Base-by-base conservation (phyloP, 164 flowering plant species). In the Platanus orientalis region DNA sequence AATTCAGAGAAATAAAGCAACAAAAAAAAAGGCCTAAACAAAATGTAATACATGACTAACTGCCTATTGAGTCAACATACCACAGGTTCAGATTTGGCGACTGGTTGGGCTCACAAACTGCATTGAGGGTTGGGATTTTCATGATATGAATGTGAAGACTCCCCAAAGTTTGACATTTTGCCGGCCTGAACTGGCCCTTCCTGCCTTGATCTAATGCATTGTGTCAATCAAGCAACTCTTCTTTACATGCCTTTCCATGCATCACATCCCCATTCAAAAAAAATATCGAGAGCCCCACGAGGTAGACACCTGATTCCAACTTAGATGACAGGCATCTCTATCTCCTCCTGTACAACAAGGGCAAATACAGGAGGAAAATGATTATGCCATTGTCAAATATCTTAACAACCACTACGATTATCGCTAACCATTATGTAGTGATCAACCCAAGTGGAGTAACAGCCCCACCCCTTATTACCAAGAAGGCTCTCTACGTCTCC, bases 331-430 rank as follows among this genome's bases (percentile, higher is more conserved):
- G 62, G 81, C 83, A 69, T 70, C 76, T 63, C 69, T 14, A 10
- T 79, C 76, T 70, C 76, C 79, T 80, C 90, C 90, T 85, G 88
- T 83, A 79, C 82, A 84, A 80, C 81, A 83, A 81, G 85, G 81
- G 79, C 80, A 84, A 83, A 84, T 80, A 78, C 84, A 85, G 87
- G 85, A 76, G 80, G 83, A 78, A 79, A 83, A 77, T 76, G 79
- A 84, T 81, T 89, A 84, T 80, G 86, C 77, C 83, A 80, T 69
- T 74, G 70, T 69, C 79, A 78, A 82, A 78, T 73, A 73, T 75
- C 67, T 66, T 72, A 73, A 73, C 80, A 74, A 80, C 76, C 74
- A 72, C 82, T 84, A 86, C 28, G 69, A 64, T 75, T 83, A 84
- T 58, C 72, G 73, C 83, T 82, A 88, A 58, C 77, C 76, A 76